phyloP scores from a whole-genome alignment of 2,329 filamentous ascomycete species.

The Escovopsis sp. region DNA sequence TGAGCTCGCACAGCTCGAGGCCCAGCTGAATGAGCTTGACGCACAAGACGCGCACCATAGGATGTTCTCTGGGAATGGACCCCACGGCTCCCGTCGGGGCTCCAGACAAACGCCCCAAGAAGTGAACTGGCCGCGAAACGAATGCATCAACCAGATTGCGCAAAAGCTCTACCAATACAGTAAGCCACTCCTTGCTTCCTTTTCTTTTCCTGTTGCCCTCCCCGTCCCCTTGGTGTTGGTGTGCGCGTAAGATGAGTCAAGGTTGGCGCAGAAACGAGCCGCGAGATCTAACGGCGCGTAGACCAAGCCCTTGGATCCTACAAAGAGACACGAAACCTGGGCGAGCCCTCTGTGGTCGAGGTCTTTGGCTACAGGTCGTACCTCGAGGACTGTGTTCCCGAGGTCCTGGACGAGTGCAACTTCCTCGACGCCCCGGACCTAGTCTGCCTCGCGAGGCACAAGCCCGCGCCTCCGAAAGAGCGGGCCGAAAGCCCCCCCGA shows the following conservation, averaged over 20 bases:
- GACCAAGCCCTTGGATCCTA: constrained; percentile 47
- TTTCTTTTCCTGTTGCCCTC: too few species aligned
- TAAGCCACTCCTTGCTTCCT: constrained; percentile 19
- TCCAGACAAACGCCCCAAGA: constrained; percentile 40
- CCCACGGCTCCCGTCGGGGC: constrained; percentile 45
- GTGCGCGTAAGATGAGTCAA: too few species aligned
- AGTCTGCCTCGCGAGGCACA: constrained; percentile 20
- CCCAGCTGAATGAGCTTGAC: constrained; percentile 59
- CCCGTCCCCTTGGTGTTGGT: too few species aligned
- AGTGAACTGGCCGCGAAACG: constrained; percentile 43
- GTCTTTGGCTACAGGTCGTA: constrained; percentile 34
- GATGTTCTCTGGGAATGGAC: constrained; percentile 23
- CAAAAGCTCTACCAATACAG: constrained; percentile 55
- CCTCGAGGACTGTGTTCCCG: constrained; percentile 36
- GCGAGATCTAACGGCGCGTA: constrained; percentile 13
- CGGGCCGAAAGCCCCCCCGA: constrained; percentile 10
- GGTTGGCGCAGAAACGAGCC: too few species aligned
- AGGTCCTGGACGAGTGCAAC: constrained; percentile 42
- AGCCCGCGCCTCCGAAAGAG: constrained; percentile 2
- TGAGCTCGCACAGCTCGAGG: constrained; percentile 67
- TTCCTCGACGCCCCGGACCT: constrained; percentile 45
- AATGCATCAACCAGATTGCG: constrained; percentile 47
- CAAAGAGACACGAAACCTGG: constrained; percentile 33
- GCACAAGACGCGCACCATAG: constrained; percentile 35
- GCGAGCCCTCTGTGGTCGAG: constrained; percentile 34